Conservation (phyloP, 2,329 filamentous ascomycete genomes). For the Alternaria tenuissima region DNA sequence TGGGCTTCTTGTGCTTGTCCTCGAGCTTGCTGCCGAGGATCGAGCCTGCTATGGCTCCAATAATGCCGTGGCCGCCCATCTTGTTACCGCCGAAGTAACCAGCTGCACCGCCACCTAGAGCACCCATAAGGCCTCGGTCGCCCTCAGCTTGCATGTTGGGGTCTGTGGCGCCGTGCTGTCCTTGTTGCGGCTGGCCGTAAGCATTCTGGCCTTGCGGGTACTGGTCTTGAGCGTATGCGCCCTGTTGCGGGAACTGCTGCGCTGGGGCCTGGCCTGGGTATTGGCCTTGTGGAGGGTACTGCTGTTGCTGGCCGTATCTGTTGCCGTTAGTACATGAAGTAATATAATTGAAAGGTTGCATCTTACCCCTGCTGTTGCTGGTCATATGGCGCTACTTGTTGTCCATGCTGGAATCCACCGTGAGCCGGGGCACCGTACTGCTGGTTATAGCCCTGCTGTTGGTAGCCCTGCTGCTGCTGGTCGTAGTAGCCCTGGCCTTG, state of each 20-base stretch:
- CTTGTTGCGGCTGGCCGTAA: conserved; percentile 46
- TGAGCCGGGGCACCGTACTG: conserved; percentile 58
- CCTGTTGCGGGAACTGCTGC: conserved; percentile 54
- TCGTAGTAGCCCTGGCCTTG: conserved; percentile 42
- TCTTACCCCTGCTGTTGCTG: conserved; percentile 50
- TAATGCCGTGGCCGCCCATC: conserved; percentile 62
- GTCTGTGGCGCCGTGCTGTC: conserved; percentile 53
- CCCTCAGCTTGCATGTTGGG: conserved; percentile 59
- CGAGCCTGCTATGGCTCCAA: conserved; percentile 66
- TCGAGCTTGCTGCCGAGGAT: conserved; percentile 64
- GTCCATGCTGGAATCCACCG: conserved; percentile 60
- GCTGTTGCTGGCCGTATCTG: conserved; percentile 36
- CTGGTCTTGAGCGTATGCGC: conserved; percentile 50
- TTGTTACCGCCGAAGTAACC: conserved; percentile 65
- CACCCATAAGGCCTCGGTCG: conserved; percentile 66
- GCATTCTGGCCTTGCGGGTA: conserved; percentile 44
- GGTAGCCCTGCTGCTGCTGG: conserved; percentile 40
- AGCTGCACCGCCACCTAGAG: conserved; percentile 64
- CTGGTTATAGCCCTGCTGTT: conserved; percentile 41
- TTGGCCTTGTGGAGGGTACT: conserved; percentile 27
- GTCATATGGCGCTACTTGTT: conserved; percentile 43
- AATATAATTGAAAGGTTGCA: too few relatives aligned
- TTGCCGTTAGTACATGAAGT: conserved; percentile 15
- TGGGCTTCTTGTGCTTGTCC: conserved; percentile 60
- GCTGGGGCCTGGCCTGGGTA: conserved; percentile 44